Evolutionary conservation across 768 basidiomycete species (phyloP).

Genomic region (Mrakia gelida): DNA sequence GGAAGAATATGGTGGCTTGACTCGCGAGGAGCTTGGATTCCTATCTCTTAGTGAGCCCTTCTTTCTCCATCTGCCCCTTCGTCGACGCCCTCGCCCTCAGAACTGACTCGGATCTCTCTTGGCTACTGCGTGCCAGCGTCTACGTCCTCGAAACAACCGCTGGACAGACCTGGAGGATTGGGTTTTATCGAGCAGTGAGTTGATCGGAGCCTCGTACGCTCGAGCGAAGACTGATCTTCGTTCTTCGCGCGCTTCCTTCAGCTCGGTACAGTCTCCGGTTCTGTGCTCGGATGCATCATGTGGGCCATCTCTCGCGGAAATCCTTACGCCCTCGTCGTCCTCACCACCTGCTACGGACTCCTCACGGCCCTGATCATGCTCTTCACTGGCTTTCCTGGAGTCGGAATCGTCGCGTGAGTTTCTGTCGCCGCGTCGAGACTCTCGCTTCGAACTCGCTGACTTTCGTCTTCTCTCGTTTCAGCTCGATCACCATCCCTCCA

Average conservation of each 20-base stretch:
- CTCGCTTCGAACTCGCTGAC: background rate
- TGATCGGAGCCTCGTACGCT: background rate
- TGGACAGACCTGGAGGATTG: constrained; percentile 43
- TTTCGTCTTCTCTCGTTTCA: constrained; percentile 35
- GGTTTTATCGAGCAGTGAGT: constrained; percentile 38
- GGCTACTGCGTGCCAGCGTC: constrained; percentile 16
- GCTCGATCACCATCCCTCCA: constrained; percentile 45
- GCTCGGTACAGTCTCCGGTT: constrained; percentile 42
- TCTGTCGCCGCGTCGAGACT: background rate
- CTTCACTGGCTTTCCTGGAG: constrained; percentile 33
- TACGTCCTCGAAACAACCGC: constrained; percentile 44
- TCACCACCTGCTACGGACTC: constrained; percentile 38
- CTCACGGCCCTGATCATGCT: constrained; percentile 43
- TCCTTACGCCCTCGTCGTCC: constrained; percentile 40
- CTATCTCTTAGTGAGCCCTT: constrained; percentile 38
- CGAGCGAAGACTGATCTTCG: background rate
- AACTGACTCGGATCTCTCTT: background rate
- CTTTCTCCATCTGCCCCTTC: constrained; percentile 9
- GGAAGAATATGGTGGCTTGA: constrained; percentile 39
- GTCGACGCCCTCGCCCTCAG: background rate
- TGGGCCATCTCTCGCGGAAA: constrained; percentile 40
- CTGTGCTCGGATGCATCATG: constrained; percentile 41
- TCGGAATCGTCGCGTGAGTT: constrained; percentile 32
- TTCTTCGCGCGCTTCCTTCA: background rate
- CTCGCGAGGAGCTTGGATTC: constrained; percentile 41